Percentiles rank a stretch among this genome's conserved stretches.
Conservation (phyloP, 1,284 basidiomycete species). For the Grifola frondosa region DNA sequence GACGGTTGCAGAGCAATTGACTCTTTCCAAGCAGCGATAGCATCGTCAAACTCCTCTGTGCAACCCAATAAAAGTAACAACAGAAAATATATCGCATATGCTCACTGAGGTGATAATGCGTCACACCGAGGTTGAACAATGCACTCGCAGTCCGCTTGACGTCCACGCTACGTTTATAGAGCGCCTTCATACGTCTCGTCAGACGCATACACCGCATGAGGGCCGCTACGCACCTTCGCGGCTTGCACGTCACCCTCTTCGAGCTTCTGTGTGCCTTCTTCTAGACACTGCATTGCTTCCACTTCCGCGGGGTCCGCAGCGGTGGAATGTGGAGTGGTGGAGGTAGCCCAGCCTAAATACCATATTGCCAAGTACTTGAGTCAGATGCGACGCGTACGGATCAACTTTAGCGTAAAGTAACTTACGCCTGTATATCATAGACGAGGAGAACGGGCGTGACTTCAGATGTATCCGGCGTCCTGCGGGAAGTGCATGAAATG, state of each 20-base stretch:
- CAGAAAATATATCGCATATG: slow-evolving; percentile 16
- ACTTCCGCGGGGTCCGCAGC: slow-evolving; percentile 81
- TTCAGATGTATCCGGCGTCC: too few relatives aligned
- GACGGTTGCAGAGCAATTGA: slow-evolving; percentile 81
- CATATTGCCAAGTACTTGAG: too few relatives aligned
- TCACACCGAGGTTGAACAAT: slow-evolving; percentile 87
- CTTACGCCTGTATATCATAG: too few relatives aligned
- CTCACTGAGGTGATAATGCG: slow-evolving; percentile 84
- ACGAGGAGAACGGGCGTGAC: too few relatives aligned
- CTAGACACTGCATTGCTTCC: slow-evolving; percentile 80
- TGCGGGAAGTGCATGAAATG: too few relatives aligned
- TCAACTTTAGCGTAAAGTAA: too few relatives aligned
- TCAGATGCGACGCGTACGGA: too few relatives aligned
- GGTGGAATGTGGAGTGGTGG: slow-evolving; percentile 77
- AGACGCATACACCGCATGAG: neutral
- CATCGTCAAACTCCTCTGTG: slow-evolving; percentile 81
- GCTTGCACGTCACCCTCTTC: slow-evolving; percentile 87
- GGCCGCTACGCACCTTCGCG: slow-evolving; percentile 51
- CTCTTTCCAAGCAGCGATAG: slow-evolving; percentile 86
- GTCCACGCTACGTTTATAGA: slow-evolving; percentile 80
- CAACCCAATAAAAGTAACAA: slow-evolving; percentile 8
- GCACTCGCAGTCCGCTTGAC: slow-evolving; percentile 82
- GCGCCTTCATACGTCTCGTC: slow-evolving; percentile 25
- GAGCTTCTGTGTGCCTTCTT: slow-evolving; percentile 84
- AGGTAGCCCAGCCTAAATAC: slow-evolving; percentile 82